phyloP scores from a whole-genome alignment of 108 stramenopile genomes.

The Poteriospumella lacustris region DNA sequence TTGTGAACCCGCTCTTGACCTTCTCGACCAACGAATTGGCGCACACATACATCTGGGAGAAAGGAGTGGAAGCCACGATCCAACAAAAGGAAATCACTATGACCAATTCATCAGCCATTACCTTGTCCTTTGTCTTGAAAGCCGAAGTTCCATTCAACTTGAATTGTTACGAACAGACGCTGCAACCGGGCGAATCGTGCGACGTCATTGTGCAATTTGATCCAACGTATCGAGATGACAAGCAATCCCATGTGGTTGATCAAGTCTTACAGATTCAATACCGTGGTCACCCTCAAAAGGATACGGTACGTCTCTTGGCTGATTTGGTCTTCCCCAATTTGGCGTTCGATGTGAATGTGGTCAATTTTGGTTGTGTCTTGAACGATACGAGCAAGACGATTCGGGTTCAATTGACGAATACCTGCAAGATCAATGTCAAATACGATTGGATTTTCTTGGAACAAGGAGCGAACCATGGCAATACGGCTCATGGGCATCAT shows the following conservation, averaged over 20 bases:
- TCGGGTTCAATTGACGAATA: slow-evolving; percentile 50
- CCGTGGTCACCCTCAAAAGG: slow-evolving; percentile 53
- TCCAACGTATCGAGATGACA: slow-evolving; percentile 53
- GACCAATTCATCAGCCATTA: slow-evolving; percentile 47
- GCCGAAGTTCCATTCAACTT: slow-evolving; percentile 50
- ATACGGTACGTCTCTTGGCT: slow-evolving; percentile 41
- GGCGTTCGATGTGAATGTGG: slow-evolving; percentile 41
- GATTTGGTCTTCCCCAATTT: slow-evolving; percentile 62
- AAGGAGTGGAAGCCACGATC: slow-evolving; percentile 34
- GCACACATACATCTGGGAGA: slow-evolving; percentile 51
- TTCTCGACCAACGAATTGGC: slow-evolving; percentile 38
- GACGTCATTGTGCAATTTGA: slow-evolving; percentile 51
- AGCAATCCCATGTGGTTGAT: slow-evolving; percentile 46
- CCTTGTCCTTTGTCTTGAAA: slow-evolving; percentile 48
- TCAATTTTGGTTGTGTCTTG: slow-evolving; percentile 62
- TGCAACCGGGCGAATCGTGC: slow-evolving; percentile 42
- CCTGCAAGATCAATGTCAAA: slow-evolving; percentile 35
- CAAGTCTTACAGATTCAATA: slow-evolving; percentile 37
- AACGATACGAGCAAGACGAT: slow-evolving; percentile 62
- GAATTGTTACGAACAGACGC: slow-evolving; percentile 45
- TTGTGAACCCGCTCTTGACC: slow-evolving; percentile 54
- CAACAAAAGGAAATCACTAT: slow-evolving; percentile 39
- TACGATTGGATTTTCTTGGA: slow-evolving; percentile 60
- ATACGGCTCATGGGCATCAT: neutral
- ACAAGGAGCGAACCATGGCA: neutral